Conservation (phyloP, 116 monocot species). For the Thalassia testudinum region DNA sequence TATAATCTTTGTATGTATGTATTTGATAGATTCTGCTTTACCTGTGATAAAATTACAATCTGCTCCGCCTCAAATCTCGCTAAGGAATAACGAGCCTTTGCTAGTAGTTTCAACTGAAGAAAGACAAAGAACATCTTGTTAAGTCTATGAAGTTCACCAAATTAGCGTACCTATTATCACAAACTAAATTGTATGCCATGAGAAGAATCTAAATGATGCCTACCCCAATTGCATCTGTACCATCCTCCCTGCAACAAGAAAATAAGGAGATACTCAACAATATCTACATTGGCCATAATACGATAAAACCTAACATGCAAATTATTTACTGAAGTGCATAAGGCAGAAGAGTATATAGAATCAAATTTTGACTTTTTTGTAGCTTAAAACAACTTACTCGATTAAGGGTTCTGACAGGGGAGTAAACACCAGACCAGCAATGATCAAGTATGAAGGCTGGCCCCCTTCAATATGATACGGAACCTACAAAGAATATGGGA, state of each 20-base stretch:
- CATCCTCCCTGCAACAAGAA: conserved; percentile 58
- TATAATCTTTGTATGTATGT: too few species aligned
- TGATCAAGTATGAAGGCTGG: conserved; percentile 58
- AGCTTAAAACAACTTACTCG: conserved; percentile 44
- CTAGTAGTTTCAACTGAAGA: conserved; percentile 73
- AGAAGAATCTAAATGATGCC: conserved; percentile 1
- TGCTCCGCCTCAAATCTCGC: conserved; percentile 86
- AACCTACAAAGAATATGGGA: too few species aligned
- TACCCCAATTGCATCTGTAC: conserved; percentile 94
- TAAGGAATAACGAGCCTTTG: conserved; percentile 88
- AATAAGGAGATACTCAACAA: background rate
- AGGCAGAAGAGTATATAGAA: too few species aligned
- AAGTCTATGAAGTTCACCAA: too few species aligned
- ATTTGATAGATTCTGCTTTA: too few species aligned
- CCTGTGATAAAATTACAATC: conserved; percentile 95
- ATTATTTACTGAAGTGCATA: too few species aligned
- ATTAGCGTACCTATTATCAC: too few species aligned
- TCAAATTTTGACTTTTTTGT: too few species aligned
- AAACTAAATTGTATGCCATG: too few species aligned
- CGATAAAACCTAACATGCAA: too few species aligned
- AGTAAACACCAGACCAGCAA: conserved; percentile 80
- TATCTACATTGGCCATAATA: too few species aligned
- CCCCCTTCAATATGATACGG: conserved; percentile 70
- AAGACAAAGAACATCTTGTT: background rate
- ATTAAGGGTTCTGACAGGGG: conserved; percentile 91